Base-by-base conservation (phyloP, 495 filamentous ascomycete genomes). In the Trichocladium antarcticum region DNA sequence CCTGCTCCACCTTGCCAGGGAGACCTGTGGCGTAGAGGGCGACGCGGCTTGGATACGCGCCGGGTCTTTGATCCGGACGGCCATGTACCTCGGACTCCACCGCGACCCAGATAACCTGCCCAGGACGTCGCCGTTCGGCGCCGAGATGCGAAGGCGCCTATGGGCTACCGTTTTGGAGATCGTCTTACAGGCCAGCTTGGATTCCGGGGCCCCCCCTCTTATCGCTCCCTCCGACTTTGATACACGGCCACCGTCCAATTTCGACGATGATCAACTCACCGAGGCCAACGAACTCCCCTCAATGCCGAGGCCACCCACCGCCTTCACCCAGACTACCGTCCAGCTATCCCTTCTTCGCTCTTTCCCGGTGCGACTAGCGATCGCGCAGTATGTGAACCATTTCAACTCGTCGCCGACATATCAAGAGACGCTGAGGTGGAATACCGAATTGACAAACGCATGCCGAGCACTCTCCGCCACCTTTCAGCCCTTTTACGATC, bases 91-190 rank as follows among this genome's bases (percentile, higher is more conserved):
- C 65, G 82, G 80, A 1, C 64, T 83, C 10, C 79, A 85, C 50
- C 65, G 73, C 4, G 79, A 83, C 37, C 78, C 80, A 0, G 60
- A 66, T 27, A 51, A 53, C 22, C 56, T 75, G 1, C 62, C 68
- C 5, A 61, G 57, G 20, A 67, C 68, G 52, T 59, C 72, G 1
- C 47, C 51, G 0, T 75, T 82, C 24, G 67, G 70, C 12, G 72
- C 76, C 39, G 83, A 87, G 61, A 76, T 84, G 69, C 73, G 81
- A n/a, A 65, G 82, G 37, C 70, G 83, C 17, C 66, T 87, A 11
- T 85, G 82, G 82, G 75, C 72, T n/a, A 80, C 78, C 1, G 76
- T 83, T 14, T 48, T 84, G 28, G 81, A 83, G 59, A 64, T 83
- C 6, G 68, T 73, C 20, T 55, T 82, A n/a, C 75, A 81, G 47